These are phyloP conservation scores for Camellia sinensis DNA, from an alignment of 148 eudicot genomes.

Conservation along the genomic window DNA sequence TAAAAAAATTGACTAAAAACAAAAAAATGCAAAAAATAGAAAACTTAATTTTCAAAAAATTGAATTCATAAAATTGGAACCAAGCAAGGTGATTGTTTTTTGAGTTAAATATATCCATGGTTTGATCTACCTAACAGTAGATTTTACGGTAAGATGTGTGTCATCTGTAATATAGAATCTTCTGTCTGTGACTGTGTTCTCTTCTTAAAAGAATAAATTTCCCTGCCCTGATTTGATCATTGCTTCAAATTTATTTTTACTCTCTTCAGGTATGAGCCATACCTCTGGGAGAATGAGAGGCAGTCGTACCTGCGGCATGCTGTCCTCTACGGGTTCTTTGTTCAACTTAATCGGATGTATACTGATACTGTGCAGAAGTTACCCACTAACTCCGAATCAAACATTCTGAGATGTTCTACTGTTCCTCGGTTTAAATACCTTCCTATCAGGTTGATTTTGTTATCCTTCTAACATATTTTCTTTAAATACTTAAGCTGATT, in stretches of 20 bases:
- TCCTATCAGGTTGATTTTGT: constrained; percentile 74
- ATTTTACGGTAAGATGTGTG: background rate
- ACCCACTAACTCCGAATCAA: constrained; percentile 81
- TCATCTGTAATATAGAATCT: background rate
- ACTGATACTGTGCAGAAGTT: constrained; percentile 74
- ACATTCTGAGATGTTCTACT: constrained; percentile 82
- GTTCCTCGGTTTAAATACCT: constrained; percentile 96
- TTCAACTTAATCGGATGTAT: constrained; percentile 84
- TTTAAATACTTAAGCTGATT: background rate
- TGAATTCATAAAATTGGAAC: too few species aligned
- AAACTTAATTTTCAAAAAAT: too few species aligned
- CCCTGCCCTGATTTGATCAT: background rate
- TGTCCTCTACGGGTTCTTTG: constrained; percentile 94
- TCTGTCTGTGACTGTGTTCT: background rate
- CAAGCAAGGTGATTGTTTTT: background rate
- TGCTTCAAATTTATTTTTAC: constrained; percentile 4
- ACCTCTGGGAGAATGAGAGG: constrained; percentile 95
- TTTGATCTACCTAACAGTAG: background rate
- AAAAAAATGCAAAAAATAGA: too few species aligned
- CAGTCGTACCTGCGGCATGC: constrained; percentile 94
- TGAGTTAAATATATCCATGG: background rate
- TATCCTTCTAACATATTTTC: background rate
- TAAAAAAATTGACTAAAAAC: too few species aligned
- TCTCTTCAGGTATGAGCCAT: constrained; percentile 77
- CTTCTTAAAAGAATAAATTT: background rate